Evolutionary conservation across 176 grass and related monocot genomes (phyloP).

Genomic region (Bonia amplexicaulis): DNA sequence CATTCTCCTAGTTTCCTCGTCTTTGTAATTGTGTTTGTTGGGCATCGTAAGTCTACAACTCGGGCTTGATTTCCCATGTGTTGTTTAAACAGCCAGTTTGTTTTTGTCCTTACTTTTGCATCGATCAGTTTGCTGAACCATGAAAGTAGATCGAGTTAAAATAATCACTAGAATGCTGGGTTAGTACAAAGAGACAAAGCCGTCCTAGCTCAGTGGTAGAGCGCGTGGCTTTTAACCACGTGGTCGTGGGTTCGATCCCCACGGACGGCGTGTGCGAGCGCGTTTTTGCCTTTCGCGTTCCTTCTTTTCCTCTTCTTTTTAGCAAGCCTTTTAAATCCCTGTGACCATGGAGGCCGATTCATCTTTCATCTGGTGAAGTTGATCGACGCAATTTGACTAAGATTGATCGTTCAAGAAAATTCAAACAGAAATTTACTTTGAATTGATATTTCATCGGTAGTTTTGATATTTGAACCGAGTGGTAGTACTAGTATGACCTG

Average conservation of each 20-base stretch:
- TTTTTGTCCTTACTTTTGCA: background rate
- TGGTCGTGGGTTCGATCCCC: slow-evolving; percentile 61
- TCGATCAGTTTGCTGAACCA: background rate
- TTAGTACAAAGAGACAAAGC: rapidly evolving
- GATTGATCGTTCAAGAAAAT: too few relatives aligned
- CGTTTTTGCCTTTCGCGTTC: rapidly evolving
- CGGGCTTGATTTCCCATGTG: background rate
- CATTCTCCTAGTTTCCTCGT: background rate
- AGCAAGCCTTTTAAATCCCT: background rate
- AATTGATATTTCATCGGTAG: background rate
- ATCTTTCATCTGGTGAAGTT: too few relatives aligned
- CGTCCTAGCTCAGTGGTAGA: slow-evolving; percentile 56
- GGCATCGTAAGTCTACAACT: slow-evolving; percentile 14
- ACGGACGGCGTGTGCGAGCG: slow-evolving; percentile 13
- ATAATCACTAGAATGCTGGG: too few relatives aligned
- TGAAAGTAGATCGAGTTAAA: too few relatives aligned
- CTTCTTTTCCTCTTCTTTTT: background rate
- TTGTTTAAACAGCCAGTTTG: background rate
- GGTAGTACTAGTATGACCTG: background rate
- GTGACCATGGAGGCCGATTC: too few relatives aligned
- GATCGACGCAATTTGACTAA: too few relatives aligned
- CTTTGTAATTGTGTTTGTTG: slow-evolving; percentile 20
- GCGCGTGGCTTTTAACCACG: slow-evolving; percentile 64
- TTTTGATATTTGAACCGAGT: background rate
- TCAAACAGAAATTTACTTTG: background rate